Conservation (phyloP, 257 asterid species). For the Handroanthus guayacan region DNA sequence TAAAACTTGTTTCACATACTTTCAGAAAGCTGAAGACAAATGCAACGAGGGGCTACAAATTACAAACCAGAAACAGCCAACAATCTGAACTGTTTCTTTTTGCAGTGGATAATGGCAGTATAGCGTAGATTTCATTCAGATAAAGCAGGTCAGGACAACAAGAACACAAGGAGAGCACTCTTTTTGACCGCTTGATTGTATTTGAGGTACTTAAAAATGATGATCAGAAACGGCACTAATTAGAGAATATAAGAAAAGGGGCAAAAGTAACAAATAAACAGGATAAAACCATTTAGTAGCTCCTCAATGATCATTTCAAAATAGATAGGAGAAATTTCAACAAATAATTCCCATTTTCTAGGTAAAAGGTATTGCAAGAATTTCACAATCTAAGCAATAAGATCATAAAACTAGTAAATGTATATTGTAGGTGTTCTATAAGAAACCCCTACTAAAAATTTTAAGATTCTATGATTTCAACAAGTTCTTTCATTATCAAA, state of each 20-base stretch:
- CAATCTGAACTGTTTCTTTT: constrained; percentile 14
- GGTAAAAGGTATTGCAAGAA: background rate
- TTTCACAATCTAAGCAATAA: constrained; percentile 17
- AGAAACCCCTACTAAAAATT: constrained; percentile 9
- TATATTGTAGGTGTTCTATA: background rate
- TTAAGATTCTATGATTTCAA: constrained; percentile 15
- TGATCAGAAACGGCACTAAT: constrained; percentile 4
- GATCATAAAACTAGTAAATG: constrained; percentile 5
- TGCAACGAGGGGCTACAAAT: constrained; percentile 19
- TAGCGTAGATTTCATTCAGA: constrained; percentile 2
- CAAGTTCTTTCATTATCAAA: background rate
- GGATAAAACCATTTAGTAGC: background rate
- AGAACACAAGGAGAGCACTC: constrained; percentile 11
- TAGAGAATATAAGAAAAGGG: background rate
- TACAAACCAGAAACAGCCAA: background rate
- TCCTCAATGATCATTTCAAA: background rate
- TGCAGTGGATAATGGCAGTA: constrained; percentile 4
- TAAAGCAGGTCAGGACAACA: constrained; percentile 3
- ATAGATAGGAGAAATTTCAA: constrained; percentile 3
- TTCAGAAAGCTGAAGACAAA: constrained; percentile 8
- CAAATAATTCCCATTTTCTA: background rate
- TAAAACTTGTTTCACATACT: background rate
- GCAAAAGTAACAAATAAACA: background rate
- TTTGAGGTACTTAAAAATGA: constrained; percentile 2
- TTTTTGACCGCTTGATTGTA: constrained; percentile 7